Evolutionary conservation across 495 filamentous ascomycete species (phyloP).

Genomic region (Coniosporium apollinis): DNA sequence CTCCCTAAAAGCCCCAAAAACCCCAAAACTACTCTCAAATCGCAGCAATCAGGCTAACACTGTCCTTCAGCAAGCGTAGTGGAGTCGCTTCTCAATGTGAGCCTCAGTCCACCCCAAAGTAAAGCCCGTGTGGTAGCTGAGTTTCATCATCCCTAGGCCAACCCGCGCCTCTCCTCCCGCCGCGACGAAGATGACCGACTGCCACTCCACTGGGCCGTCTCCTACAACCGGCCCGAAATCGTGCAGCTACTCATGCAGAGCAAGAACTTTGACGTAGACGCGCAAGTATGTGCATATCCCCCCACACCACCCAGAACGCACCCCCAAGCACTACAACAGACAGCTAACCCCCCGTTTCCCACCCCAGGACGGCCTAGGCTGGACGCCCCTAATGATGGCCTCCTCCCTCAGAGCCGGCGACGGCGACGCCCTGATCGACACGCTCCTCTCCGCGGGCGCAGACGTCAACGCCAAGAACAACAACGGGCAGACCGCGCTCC

Average conservation of each 20-base stretch:
- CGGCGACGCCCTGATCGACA: conserved; percentile 47
- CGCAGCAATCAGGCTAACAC: conserved; percentile 8
- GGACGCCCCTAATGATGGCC: conserved; percentile 92
- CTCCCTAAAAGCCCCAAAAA: conserved; percentile 7
- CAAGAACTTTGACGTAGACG: conserved; percentile 74
- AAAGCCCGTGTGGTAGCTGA: conserved; percentile 5
- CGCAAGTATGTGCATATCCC: conserved; percentile 42
- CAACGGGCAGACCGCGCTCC: conserved; percentile 57
- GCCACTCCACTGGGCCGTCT: conserved; percentile 88
- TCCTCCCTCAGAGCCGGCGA: conserved; percentile 57
- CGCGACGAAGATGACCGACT: conserved; percentile 83
- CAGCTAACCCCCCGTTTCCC: no score
- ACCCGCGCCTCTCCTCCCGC: conserved; percentile 54
- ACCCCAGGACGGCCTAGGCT: conserved; percentile 75
- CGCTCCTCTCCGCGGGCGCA: conserved; percentile 64
- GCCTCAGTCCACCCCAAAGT: conserved; percentile 9
- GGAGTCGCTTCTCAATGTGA: conserved; percentile 63
- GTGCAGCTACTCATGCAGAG: conserved; percentile 49
- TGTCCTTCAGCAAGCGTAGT: conserved; percentile 36
- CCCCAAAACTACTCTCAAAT: background rate
- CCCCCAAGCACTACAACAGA: background rate
- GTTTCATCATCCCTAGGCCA: conserved; percentile 34
- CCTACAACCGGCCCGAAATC: conserved; percentile 63
- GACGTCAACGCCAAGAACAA: conserved; percentile 62
- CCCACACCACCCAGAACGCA: conserved; percentile 1